Evolutionary conservation across 2,329 filamentous ascomycete genomes (phyloP).

Genomic region (Aspergillus ibericus): DNA sequence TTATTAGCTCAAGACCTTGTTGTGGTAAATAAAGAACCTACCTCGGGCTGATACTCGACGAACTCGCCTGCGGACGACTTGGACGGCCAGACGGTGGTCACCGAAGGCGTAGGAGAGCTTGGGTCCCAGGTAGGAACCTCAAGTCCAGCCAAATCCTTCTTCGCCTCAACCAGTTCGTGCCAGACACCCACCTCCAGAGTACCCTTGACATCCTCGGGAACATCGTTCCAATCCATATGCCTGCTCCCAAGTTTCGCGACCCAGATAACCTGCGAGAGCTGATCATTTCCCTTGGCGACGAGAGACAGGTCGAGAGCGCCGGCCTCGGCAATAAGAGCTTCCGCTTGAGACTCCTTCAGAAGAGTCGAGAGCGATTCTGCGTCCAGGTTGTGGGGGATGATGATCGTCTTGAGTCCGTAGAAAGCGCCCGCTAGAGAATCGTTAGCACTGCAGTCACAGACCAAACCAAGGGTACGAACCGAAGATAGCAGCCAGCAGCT

Average conservation of each 20-base stretch:
- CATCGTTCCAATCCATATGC: slow-evolving; percentile 94
- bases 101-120: slow-evolving; percentile 48
- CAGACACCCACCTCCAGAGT: slow-evolving; percentile 83
- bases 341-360: slow-evolving; percentile 70
- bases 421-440: slow-evolving; percentile 70
- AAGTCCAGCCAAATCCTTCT: slow-evolving; percentile 56
- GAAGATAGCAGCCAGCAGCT: slow-evolving; percentile 79
- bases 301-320: slow-evolving; percentile 80
- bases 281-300: slow-evolving; percentile 67
- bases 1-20: background rate
- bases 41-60: slow-evolving; percentile 74
- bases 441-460: slow-evolving; percentile 13
- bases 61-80: slow-evolving; percentile 61
- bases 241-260: slow-evolving; percentile 86
- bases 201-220: slow-evolving; percentile 73
- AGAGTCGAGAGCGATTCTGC: slow-evolving; percentile 69
- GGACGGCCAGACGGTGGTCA: slow-evolving; percentile 45
- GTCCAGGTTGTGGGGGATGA: slow-evolving; percentile 79
- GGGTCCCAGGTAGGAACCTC: slow-evolving; percentile 66
- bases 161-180: slow-evolving; percentile 82
- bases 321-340: slow-evolving; percentile 79
- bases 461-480: slow-evolving; percentile 42
- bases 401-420: slow-evolving; percentile 78
- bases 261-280: slow-evolving; percentile 80
- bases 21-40: slow-evolving; percentile 30